phyloP scores from a whole-genome alignment of 495 filamentous ascomycete genomes.

The Rusavskia elegans region DNA sequence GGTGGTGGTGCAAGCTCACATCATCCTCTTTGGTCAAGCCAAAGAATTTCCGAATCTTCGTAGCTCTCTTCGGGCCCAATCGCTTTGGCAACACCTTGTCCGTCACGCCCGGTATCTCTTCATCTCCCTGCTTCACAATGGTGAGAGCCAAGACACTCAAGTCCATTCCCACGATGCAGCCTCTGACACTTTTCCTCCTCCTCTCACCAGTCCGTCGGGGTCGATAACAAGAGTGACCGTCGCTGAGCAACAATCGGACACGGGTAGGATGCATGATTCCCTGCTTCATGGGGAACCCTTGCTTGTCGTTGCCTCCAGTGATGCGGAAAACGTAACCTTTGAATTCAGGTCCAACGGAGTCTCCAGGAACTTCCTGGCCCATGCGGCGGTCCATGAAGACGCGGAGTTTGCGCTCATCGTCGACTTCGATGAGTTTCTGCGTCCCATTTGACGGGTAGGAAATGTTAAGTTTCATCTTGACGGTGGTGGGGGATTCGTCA shows the following conservation, averaged over 20 bases:
- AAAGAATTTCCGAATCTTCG: conserved; percentile 98
- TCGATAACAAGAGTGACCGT: conserved; percentile 94
- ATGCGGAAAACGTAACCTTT: conserved; percentile 97
- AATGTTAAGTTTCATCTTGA: conserved; percentile 86
- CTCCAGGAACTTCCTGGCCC: conserved; percentile 88
- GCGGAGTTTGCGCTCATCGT: conserved; percentile 89
- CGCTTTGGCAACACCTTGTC: conserved; percentile 95
- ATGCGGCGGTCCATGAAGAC: conserved; percentile 87
- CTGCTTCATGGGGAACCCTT: conserved; percentile 99
- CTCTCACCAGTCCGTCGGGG: conserved; percentile 93
- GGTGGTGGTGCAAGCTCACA: conserved; percentile 32
- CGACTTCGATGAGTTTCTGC: conserved; percentile 96
- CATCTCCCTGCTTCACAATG: conserved; percentile 95
- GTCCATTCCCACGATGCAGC: conserved; percentile 94
- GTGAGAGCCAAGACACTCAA: conserved; percentile 80
- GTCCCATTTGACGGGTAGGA: conserved; percentile 97
- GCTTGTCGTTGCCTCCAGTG: conserved; percentile 99
- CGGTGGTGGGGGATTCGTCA: conserved; percentile 22
- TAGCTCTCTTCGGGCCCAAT: conserved; percentile 95
- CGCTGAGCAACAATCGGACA: conserved; percentile 85
- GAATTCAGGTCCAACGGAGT: conserved; percentile 94
- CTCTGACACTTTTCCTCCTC: conserved; percentile 95
- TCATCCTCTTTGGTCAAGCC: conserved; percentile 98
- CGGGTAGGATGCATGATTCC: conserved; percentile 96
- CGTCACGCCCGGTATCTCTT: conserved; percentile 85